phyloP scores from a whole-genome alignment of 2,329 filamentous ascomycete species.

The Leptographium lundbergii region DNA sequence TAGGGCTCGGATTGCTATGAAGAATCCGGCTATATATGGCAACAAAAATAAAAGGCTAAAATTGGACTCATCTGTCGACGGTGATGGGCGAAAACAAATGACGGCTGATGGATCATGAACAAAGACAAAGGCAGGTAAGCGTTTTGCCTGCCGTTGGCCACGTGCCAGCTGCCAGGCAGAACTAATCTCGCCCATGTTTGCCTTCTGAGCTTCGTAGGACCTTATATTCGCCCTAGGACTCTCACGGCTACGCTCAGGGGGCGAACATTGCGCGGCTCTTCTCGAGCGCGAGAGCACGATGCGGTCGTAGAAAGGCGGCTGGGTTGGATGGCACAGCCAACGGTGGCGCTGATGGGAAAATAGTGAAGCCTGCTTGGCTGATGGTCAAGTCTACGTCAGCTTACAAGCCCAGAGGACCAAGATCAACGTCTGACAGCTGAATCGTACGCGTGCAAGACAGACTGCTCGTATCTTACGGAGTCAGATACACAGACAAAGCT shows the following conservation, averaged over 20 bases:
- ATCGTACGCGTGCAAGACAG: no score
- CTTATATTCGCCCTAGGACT: neutral
- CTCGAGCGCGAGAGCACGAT: neutral
- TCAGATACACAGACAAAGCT: no score
- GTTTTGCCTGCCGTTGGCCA: neutral
- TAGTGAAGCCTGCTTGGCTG: neutral
- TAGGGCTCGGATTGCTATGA: slow-evolving; percentile 6
- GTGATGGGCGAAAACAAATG: no score
- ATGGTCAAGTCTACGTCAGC: neutral
- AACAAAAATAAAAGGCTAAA: no score
- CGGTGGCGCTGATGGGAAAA: neutral
- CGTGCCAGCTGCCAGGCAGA: no score
- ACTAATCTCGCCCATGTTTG: neutral
- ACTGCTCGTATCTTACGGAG: no score
- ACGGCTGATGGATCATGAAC: neutral
- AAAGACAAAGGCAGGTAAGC: neutral
- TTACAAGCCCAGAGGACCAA: neutral
- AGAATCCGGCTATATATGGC: no score
- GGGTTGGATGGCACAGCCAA: neutral
- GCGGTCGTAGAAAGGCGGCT: neutral
- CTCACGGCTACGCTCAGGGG: neutral
- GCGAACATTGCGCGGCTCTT: neutral
- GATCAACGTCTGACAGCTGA: neutral
- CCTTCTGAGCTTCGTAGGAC: neutral
- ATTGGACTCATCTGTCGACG: no score